phyloP scores from a whole-genome alignment of 208 protist species.

The Plasmodiophora brassicae region DNA sequence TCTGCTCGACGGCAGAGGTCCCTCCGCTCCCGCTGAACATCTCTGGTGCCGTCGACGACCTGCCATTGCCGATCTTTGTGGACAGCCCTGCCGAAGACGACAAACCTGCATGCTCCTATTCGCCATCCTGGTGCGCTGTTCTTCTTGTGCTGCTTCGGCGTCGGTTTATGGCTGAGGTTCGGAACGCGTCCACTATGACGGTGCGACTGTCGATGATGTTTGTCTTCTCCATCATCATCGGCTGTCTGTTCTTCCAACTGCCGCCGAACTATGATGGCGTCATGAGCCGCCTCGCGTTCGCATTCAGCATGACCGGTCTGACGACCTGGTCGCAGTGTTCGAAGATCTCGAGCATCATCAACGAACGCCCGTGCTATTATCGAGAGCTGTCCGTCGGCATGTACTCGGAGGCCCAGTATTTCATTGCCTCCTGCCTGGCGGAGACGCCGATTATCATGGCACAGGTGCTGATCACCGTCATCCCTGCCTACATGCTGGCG shows the following conservation, averaged over 20 bases:
- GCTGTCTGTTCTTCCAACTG: constrained; percentile 1
- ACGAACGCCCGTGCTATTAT: neutral
- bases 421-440: neutral
- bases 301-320: neutral
- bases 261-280: neutral
- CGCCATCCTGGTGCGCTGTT: no score
- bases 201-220: neutral
- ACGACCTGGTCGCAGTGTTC: neutral
- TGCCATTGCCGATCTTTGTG: no score
- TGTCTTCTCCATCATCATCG: neutral
- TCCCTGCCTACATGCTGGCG: neutral
- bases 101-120: no score
- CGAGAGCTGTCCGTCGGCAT: neutral
- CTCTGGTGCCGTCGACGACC: no score
- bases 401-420: neutral
- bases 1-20: no score
- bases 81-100: no score
- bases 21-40: no score
- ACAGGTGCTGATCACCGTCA: neutral
- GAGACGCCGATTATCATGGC: neutral
- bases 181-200: neutral
- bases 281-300: neutral
- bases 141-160: neutral
- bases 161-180: neutral
- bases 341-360: constrained; percentile 21